Conservation (phyloP, 148 eudicot genomes). For the Vaccinium vitisidaea region DNA sequence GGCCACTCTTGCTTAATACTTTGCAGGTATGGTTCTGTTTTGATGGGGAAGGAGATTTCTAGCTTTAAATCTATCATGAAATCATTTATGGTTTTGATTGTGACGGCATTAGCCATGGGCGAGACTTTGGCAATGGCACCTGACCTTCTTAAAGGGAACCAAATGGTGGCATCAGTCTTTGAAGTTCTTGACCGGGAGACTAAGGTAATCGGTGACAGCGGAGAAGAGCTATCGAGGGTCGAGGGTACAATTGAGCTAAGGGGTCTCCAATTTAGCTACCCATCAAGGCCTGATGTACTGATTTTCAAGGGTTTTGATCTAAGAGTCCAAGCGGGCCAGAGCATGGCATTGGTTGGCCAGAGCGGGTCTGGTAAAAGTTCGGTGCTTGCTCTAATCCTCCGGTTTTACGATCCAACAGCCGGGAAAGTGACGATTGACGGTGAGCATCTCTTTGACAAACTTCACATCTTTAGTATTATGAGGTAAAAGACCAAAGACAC, state of each 20-base stretch:
- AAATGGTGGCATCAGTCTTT: conserved; percentile 92
- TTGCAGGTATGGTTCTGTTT: conserved; percentile 82
- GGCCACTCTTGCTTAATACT: not conserved
- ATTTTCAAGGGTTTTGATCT: conserved; percentile 72
- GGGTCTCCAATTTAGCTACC: conserved; percentile 74
- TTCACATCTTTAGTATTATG: not conserved
- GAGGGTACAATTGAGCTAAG: conserved; percentile 78
- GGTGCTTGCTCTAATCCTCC: conserved; percentile 71
- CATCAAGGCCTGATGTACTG: conserved; percentile 76
- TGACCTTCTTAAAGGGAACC: conserved; percentile 83
- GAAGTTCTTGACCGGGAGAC: conserved; percentile 77
- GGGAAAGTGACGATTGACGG: conserved; percentile 90
- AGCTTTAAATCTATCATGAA: conserved; percentile 94
- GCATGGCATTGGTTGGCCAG: conserved; percentile 94
- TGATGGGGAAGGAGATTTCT: conserved; percentile 74
- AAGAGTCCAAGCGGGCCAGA: conserved; percentile 62
- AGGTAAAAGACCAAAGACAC: not conserved
- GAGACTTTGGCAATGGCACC: conserved; percentile 96
- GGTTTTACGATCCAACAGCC: conserved; percentile 84
- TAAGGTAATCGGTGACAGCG: conserved; percentile 57
- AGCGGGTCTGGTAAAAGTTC: conserved; percentile 99
- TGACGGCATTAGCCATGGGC: conserved; percentile 95
- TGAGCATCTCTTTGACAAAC: conserved; percentile 25
- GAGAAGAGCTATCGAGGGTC: conserved; percentile 70
- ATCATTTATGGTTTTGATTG: conserved; percentile 90